Conservation (phyloP, 331 rosid genomes). For the Acacia pycnantha region DNA sequence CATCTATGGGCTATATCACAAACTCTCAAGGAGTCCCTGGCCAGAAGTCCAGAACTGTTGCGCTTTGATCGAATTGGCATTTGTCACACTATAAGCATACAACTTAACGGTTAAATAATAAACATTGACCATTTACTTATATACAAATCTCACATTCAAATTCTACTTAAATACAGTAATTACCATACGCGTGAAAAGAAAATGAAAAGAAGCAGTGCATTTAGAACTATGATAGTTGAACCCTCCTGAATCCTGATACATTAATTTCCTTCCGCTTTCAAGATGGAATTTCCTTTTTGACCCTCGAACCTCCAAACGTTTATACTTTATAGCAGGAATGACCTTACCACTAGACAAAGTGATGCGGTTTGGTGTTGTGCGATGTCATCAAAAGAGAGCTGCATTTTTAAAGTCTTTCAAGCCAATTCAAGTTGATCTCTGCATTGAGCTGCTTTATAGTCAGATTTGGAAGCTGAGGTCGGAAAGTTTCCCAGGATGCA, state of each 20-base stretch:
- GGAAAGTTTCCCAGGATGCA: slow-evolving; percentile 2
- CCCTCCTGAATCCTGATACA: not conserved
- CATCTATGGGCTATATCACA: not conserved
- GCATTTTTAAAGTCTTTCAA: not conserved
- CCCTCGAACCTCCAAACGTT: not conserved
- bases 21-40: not conserved
- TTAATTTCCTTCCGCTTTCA: not conserved
- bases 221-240: not conserved
- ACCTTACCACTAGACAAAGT: not conserved
- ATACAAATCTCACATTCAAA: not conserved
- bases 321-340: not conserved
- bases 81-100: too few relatives aligned
- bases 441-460: slow-evolving; percentile 1
- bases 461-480: not conserved
- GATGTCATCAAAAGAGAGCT: not conserved
- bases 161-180: not conserved
- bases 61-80: too few relatives aligned
- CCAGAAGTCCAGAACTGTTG: too few relatives aligned
- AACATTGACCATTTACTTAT: too few relatives aligned
- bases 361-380: not conserved
- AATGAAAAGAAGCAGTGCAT: not conserved
- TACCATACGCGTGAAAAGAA: not conserved
- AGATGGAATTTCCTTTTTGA: not conserved
- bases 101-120: too few relatives aligned
- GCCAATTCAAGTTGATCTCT: slow-evolving; percentile 43